Evolutionary conservation across 2,329 filamentous ascomycete genomes (phyloP), one percentile per base, ranked within the genome.

Genomic region (Scortechinia acanthostroma): DNA sequence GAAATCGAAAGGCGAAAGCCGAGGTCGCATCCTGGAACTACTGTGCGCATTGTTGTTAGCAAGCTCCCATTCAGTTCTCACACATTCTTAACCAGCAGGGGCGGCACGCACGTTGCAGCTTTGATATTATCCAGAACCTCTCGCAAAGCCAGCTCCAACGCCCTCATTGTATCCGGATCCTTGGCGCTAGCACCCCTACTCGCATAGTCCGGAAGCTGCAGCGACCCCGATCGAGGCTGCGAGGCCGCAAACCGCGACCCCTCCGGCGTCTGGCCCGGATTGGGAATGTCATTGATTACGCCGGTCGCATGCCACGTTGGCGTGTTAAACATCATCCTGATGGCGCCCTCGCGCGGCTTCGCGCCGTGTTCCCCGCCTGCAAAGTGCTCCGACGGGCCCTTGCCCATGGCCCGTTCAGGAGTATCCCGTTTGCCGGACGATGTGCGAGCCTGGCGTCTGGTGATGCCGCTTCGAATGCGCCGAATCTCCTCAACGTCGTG

Each of bases 231-330:
- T 19, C 35, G 35, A 6, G 35, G 6, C 35, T 40, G 35, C 10
- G 35, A 13, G 10, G 35, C 13, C 35, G 35, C 17, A 19, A 10
- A 13, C 6, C 35, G 35, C 6, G 35, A 6, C 10, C 25, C 25
- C 6, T 40, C 35, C 10, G 6, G 35, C 13, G 17, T 6, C 6
- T 40, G 14, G 35, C 17, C 20, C 17, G 35, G 35, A 19, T 40
- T 40, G 10, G 35, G 35, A 17, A 40, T 40, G 17, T 40, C 35
- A 19, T 40, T 40, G 35, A 40, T 40, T 10, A 40, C 35, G 17
- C 35, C 35, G 35, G 35, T 40, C 35, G 35, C 35, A 40, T 40
- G 35, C 35, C 35, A 40, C 10, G 35, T 40, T 10, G 35, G 35
- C 35, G 35, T 40, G 35, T 40, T 40, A 19, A 40, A 40, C 35